These are phyloP conservation scores for Tephrocybe sp. DNA, from an alignment of 768 basidiomycete genomes.

Conservation along the genomic window DNA sequence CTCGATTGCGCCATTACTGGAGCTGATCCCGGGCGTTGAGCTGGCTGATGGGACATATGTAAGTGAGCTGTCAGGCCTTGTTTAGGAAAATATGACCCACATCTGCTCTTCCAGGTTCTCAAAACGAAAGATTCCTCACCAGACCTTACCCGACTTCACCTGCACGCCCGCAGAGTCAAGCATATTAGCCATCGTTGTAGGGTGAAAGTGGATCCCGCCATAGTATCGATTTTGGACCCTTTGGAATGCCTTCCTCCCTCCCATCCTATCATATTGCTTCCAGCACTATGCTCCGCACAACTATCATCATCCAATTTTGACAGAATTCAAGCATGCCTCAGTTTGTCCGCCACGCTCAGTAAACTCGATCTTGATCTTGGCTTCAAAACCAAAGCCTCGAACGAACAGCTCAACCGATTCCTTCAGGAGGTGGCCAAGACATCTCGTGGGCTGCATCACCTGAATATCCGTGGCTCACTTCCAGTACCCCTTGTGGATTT, in stretches of 20 bases:
- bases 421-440: slow-evolving; percentile 27
- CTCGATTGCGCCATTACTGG: slow-evolving; percentile 39
- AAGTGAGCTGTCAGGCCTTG: slow-evolving; percentile 14
- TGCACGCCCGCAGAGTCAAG: slow-evolving; percentile 36
- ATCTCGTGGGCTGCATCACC: slow-evolving; percentile 28
- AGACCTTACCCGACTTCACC: slow-evolving; percentile 27
- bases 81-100: not conserved
- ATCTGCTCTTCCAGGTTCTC: slow-evolving; percentile 1
- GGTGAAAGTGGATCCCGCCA: slow-evolving; percentile 21
- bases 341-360: slow-evolving; percentile 31
- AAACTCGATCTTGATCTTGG: slow-evolving; percentile 39
- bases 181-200: slow-evolving; percentile 31
- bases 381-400: slow-evolving; percentile 27
- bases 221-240: slow-evolving; percentile 22
- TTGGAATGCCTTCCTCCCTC: slow-evolving; percentile 1
- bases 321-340: slow-evolving; percentile 26
- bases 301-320: slow-evolving; percentile 26
- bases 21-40: slow-evolving; percentile 32
- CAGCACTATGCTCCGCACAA: slow-evolving; percentile 26
- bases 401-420: slow-evolving; percentile 23
- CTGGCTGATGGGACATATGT: slow-evolving; percentile 32
- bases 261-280: slow-evolving; percentile 18
- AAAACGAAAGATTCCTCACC: not conserved
- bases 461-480: slow-evolving; percentile 39
- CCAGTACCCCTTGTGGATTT: slow-evolving; percentile 26